A percentile compares a stretch with the other conserved stretches of the same genome.
phyloP scores from a whole-genome alignment of 176 grass and related monocot genomes.

The Rhynchospora tenuis region DNA sequence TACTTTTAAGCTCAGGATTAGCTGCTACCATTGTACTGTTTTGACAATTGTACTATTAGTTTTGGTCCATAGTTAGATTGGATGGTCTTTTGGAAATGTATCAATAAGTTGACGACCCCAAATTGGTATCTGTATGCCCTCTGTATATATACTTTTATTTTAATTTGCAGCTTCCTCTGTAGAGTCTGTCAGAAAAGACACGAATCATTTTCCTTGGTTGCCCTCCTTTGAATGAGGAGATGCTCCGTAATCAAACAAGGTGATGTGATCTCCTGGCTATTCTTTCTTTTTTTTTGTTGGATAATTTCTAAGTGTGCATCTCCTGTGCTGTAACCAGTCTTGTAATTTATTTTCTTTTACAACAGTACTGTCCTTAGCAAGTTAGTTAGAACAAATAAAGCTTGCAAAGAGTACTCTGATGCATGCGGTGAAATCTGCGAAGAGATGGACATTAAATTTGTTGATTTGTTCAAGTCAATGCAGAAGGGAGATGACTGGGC shows the following conservation, averaged over 20 bases:
- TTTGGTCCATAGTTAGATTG: background rate
- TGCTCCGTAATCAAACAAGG: conserved; percentile 42
- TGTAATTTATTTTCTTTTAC: background rate
- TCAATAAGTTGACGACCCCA: background rate
- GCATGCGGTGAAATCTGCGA: conserved; percentile 58
- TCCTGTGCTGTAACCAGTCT: background rate
- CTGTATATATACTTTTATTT: background rate
- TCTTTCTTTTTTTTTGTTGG: background rate
- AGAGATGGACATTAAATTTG: conserved; percentile 76
- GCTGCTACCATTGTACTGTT: background rate
- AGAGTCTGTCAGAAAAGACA: conserved; percentile 60
- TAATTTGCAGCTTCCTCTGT: conserved; percentile 18
- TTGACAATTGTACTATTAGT: background rate
- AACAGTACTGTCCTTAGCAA: conserved; percentile 42
- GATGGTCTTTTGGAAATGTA: background rate
- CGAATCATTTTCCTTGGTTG: conserved; percentile 79
- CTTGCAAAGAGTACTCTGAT: conserved; percentile 55
- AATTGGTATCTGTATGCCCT: background rate
- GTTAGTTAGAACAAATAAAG: conserved; percentile 62
- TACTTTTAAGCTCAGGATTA: background rate
- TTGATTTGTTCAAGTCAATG: conserved; percentile 72
- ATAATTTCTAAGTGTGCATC: background rate
- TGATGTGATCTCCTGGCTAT: background rate
- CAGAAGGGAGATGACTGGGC: conserved; percentile 54
- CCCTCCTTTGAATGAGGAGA: conserved; percentile 74